A percentile compares a stretch with the other conserved stretches of the same genome.
Conservation (phyloP, 441 rosid genomes). For the Macaranga tanarius region DNA sequence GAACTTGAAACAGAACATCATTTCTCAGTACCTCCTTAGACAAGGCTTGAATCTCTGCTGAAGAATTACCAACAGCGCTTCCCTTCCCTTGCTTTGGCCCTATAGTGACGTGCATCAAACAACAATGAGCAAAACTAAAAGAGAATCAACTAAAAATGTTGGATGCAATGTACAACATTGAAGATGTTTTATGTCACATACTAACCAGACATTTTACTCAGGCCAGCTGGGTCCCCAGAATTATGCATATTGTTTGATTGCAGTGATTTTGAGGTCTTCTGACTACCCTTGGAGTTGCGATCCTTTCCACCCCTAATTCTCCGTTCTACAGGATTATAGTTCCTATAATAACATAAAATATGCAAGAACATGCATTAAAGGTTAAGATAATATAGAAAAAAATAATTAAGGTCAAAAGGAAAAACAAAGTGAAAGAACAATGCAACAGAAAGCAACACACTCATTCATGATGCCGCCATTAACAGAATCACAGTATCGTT, state of each 20-base stretch:
- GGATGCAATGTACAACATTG: not conserved
- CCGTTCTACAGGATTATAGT: constrained; percentile 90
- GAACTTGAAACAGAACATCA: constrained; percentile 19
- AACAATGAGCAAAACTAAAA: constrained; percentile 11
- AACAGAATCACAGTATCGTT: constrained; percentile 91
- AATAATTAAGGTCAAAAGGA: not conserved
- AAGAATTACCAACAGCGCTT: constrained; percentile 38
- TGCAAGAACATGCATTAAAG: not conserved
- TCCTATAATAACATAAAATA: constrained; percentile 43
- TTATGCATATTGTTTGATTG: constrained; percentile 66
- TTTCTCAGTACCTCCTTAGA: constrained; percentile 62
- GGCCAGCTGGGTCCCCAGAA: constrained; percentile 34
- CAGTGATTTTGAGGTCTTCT: constrained; percentile 71
- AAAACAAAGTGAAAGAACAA: constrained; percentile 1
- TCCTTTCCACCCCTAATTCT: constrained; percentile 82
- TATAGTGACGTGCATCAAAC: constrained; percentile 28
- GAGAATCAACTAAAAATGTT: not conserved
- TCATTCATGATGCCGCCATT: constrained; percentile 98
- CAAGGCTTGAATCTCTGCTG: constrained; percentile 58
- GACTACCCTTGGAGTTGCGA: constrained; percentile 49
- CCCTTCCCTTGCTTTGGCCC: constrained; percentile 60
- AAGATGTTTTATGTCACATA: constrained; percentile 4
- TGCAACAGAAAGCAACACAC: constrained; percentile 38
- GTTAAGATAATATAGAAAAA: not conserved
- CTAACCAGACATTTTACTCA: constrained; percentile 41